A percentile compares a stretch with the other conserved stretches of the same genome.
Conservation (phyloP, 306 rosid genomes). For the Macrotyloma uniflorum region DNA sequence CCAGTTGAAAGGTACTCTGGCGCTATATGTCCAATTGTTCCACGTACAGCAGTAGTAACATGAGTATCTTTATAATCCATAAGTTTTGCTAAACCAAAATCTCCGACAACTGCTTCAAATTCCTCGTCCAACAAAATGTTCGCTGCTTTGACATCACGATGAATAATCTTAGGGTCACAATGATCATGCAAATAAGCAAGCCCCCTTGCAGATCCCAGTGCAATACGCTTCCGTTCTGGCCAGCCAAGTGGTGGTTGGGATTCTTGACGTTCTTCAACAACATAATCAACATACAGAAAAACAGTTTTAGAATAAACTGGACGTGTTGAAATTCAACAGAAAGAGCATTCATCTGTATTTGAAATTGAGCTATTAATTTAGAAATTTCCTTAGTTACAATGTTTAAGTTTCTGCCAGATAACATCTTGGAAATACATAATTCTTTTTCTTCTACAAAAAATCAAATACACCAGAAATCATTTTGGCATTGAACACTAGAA, state of each 20-base stretch:
- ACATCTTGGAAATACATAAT: not conserved
- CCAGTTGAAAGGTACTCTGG: slow-evolving; percentile 97
- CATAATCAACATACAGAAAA: slow-evolving; percentile 30
- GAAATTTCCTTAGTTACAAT: not conserved
- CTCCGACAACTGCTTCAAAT: slow-evolving; percentile 95
- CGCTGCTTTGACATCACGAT: slow-evolving; percentile 95
- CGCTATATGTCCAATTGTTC: slow-evolving; percentile 93
- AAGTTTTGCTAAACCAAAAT: slow-evolving; percentile 90
- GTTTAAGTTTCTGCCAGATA: not conserved
- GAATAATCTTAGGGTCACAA: slow-evolving; percentile 95
- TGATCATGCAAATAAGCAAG: slow-evolving; percentile 96
- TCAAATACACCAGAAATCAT: not conserved
- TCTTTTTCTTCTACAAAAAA: not conserved
- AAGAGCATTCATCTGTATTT: slow-evolving; percentile 20
- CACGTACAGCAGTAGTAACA: slow-evolving; percentile 92
- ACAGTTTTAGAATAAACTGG: not conserved
- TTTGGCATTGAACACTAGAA: not conserved
- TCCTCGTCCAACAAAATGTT: slow-evolving; percentile 92
- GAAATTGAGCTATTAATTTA: slow-evolving; percentile 3
- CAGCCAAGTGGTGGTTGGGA: slow-evolving; percentile 68
- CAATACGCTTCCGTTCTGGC: slow-evolving; percentile 64
- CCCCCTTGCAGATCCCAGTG: slow-evolving; percentile 92
- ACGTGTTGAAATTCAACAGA: slow-evolving; percentile 8
- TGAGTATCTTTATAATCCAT: slow-evolving; percentile 96
- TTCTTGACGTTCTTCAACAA: slow-evolving; percentile 64